phyloP scores from a whole-genome alignment of 2,329 filamentous ascomycete species.

The Trichophaea hybrida region DNA sequence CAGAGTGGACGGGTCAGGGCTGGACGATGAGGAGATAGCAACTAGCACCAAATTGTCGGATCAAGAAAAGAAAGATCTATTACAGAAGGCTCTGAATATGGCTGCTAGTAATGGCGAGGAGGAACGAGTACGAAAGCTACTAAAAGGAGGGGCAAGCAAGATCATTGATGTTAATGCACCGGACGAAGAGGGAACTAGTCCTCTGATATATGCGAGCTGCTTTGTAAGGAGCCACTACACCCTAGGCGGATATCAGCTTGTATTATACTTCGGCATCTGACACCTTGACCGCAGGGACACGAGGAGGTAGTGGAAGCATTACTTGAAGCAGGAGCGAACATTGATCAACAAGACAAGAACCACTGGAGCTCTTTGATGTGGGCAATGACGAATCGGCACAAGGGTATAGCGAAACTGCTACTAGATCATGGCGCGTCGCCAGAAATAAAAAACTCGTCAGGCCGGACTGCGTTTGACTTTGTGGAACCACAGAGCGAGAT shows the following conservation, averaged over 20 bases:
- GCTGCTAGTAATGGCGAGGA: conserved; percentile 93
- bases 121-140: conserved; percentile 59
- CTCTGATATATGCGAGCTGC: conserved; percentile 92
- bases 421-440: conserved; percentile 90
- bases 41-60: conserved; percentile 57
- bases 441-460: conserved; percentile 86
- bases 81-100: conserved; percentile 86
- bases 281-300: conserved; percentile 48
- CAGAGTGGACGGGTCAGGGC: conserved; percentile 48
- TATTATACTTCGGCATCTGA: background rate
- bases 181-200: conserved; percentile 91
- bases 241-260: conserved; percentile 10
- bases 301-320: conserved; percentile 73
- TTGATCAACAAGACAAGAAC: conserved; percentile 89
- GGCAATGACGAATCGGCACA: conserved; percentile 98
- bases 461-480: conserved; percentile 89
- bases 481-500: conserved; percentile 91
- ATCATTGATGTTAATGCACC: conserved; percentile 75
- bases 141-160: conserved; percentile 56
- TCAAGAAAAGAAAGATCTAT: conserved; percentile 61
- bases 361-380: conserved; percentile 98
- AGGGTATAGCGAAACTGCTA: conserved; percentile 81
- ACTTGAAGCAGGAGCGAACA: conserved; percentile 69
- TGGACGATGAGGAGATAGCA: conserved; percentile 63
- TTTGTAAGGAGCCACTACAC: conserved; percentile 49